Evolutionary conservation across 2,329 filamentous ascomycete species (phyloP).

Genomic region (Monilinia aucupariae): DNA sequence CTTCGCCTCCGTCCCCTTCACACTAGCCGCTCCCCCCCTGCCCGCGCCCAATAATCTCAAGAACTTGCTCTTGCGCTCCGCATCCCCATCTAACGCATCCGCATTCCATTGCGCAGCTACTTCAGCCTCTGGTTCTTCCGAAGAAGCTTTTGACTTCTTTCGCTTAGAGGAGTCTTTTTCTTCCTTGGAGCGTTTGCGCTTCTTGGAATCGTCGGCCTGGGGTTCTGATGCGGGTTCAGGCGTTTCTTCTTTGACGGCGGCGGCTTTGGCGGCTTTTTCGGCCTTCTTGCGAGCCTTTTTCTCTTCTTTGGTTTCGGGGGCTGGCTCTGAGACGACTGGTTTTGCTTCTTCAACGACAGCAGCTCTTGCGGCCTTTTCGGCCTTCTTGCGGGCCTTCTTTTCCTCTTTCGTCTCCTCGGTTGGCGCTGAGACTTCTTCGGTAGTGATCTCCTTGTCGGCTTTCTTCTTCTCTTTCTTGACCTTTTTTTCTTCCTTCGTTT

Average conservation of each 20-base stretch:
- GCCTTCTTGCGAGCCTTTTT: constrained; percentile 15
- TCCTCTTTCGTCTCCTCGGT: neutral
- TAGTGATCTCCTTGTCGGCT: neutral
- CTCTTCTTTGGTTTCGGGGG: neutral
- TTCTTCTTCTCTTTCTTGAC: neutral
- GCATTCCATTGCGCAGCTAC: constrained; percentile 15
- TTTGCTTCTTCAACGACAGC: neutral
- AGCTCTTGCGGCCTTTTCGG: neutral
- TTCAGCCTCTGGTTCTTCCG: constrained; percentile 8
- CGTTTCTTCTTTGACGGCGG: constrained; percentile 11
- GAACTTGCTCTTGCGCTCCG: constrained; percentile 35
- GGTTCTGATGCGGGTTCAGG: constrained; percentile 1
- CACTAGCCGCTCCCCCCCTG: constrained; percentile 19
- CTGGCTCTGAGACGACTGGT: neutral
- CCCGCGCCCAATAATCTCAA: constrained; percentile 35
- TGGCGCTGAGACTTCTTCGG: neutral
- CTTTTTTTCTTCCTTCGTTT: constrained; percentile 4
- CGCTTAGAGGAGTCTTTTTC: constrained; percentile 16
- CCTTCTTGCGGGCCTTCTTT: constrained; percentile 4
- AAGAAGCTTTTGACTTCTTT: constrained; percentile 15
- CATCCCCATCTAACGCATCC: constrained; percentile 30
- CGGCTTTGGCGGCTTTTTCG: constrained; percentile 15
- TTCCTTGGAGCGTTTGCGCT: constrained; percentile 19
- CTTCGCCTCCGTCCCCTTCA: constrained; percentile 13
- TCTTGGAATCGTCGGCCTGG: constrained; percentile 12